Percentiles rank a stretch among this genome's conserved stretches.
Conservation (phyloP, 1,139 yeast genomes). For the Eremothecium cymbalariae region DNA sequence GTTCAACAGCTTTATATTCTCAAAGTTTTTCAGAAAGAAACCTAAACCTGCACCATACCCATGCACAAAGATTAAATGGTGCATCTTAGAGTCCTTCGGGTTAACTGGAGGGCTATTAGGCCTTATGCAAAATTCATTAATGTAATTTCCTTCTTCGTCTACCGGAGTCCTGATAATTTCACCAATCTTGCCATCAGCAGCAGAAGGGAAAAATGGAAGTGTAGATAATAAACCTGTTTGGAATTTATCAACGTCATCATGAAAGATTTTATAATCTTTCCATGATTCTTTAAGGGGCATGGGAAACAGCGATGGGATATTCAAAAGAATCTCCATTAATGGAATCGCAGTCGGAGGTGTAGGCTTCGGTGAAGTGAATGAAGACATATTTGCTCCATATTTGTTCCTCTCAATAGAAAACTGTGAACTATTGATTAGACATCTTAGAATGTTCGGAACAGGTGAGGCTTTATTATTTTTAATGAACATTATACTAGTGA, state of each 20-base stretch:
- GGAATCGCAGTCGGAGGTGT: slow-evolving; percentile 29
- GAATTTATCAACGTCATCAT: slow-evolving; percentile 25
- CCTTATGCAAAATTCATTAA: slow-evolving; percentile 56
- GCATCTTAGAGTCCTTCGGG: slow-evolving; percentile 18
- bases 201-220: slow-evolving; percentile 33
- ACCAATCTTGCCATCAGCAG: slow-evolving; percentile 26
- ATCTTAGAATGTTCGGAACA: too few relatives aligned
- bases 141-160: slow-evolving; percentile 39
- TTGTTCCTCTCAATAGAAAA: too few relatives aligned
- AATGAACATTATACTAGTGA: too few relatives aligned
- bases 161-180: slow-evolving; percentile 35
- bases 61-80: slow-evolving; percentile 60
- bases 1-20: slow-evolving; percentile 24
- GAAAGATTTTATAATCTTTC: slow-evolving; percentile 37
- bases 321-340: slow-evolving; percentile 17
- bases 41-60: slow-evolving; percentile 80
- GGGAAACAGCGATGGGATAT: slow-evolving; percentile 48
- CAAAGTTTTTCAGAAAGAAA: slow-evolving; percentile 55
- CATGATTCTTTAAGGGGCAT: slow-evolving; percentile 44
- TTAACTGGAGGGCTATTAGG: slow-evolving; percentile 33
- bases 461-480: too few relatives aligned
- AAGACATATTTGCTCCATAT: too few relatives aligned
- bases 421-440: too few relatives aligned
- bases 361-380: slow-evolving; percentile 10
- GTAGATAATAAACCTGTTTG: slow-evolving; percentile 46